These are phyloP conservation scores for Novymonas esmeraldas DNA, from an alignment of 208 protist species.

Conservation along the genomic window DNA sequence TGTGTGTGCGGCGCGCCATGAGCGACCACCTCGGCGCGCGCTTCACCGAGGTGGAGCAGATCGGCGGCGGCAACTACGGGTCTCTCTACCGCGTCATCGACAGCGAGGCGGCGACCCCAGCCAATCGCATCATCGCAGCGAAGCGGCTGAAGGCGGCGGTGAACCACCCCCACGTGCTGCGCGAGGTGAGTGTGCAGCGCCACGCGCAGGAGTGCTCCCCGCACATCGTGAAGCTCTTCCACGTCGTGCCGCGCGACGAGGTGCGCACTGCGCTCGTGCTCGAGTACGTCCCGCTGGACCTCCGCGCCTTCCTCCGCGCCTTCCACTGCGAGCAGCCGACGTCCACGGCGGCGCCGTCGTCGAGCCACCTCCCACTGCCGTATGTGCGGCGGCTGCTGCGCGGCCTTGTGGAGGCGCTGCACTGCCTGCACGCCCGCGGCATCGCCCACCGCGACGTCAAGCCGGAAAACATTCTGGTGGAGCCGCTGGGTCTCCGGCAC, in stretches of 20 bases:
- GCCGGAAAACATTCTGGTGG: slow-evolving; percentile 66
- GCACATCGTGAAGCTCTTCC: slow-evolving; percentile 34
- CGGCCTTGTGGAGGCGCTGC: slow-evolving; percentile 44
- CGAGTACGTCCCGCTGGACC: slow-evolving; percentile 45
- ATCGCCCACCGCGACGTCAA: slow-evolving; percentile 65
- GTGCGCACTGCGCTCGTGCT: slow-evolving; percentile 36
- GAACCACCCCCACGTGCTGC: slow-evolving; percentile 35
- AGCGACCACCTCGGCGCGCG: slow-evolving; percentile 16
- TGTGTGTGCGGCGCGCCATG: slow-evolving; percentile 6
- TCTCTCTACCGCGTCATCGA: slow-evolving; percentile 43
- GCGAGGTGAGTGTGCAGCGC: slow-evolving; percentile 40
- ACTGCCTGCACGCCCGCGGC: slow-evolving; percentile 51
- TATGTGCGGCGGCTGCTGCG: slow-evolving; percentile 34
- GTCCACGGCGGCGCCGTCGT: slow-evolving; percentile 18
- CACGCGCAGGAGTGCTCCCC: slow-evolving; percentile 19
- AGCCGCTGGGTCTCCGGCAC: slow-evolving; percentile 35
- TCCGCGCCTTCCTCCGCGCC: slow-evolving; percentile 34
- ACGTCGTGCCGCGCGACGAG: slow-evolving; percentile 34
- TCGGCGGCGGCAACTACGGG: slow-evolving; percentile 44
- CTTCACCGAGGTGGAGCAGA: slow-evolving; percentile 37
- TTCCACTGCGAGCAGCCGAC: slow-evolving; percentile 37
- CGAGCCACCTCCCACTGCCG: slow-evolving; percentile 23
- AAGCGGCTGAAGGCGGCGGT: slow-evolving; percentile 42
- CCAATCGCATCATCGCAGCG: slow-evolving; percentile 25
- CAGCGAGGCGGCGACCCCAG: slow-evolving; percentile 17